Evolutionary conservation across 345 rosid species (phyloP).

Genomic region (Turnera subulata): DNA sequence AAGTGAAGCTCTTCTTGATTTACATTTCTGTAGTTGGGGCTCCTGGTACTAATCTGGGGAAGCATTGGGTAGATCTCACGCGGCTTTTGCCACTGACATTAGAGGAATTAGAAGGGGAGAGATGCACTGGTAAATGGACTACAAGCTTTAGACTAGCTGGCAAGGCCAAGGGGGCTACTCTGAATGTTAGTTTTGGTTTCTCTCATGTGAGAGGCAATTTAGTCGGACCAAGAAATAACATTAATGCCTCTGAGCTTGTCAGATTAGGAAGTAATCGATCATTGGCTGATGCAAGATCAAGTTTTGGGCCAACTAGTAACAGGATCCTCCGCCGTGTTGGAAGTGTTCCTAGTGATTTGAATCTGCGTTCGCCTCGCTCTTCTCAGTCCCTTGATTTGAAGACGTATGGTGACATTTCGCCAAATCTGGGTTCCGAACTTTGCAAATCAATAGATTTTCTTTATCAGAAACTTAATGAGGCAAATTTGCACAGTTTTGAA

Average conservation of each 20-base stretch:
- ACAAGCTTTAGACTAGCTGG: constrained; percentile 67
- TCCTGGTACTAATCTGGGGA: constrained; percentile 46
- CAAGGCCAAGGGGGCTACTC: constrained; percentile 54
- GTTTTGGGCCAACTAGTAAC: constrained; percentile 12
- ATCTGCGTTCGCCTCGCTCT: constrained; percentile 20
- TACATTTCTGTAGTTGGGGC: constrained; percentile 40
- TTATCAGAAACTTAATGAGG: constrained; percentile 58
- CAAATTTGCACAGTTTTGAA: constrained; percentile 25
- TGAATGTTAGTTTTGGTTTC: constrained; percentile 71
- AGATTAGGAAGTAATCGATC: constrained; percentile 23
- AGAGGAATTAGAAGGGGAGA: constrained; percentile 62
- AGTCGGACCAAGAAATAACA: constrained; percentile 29
- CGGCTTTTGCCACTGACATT: constrained; percentile 63
- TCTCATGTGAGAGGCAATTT: constrained; percentile 26
- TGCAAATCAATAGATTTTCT: constrained; percentile 56
- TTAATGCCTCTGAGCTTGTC: constrained; percentile 28
- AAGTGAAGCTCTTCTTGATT: constrained; percentile 52
- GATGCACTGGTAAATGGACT: constrained; percentile 60
- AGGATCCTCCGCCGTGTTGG: constrained; percentile 41
- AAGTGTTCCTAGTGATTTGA: constrained; percentile 45
- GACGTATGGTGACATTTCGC: constrained; percentile 33
- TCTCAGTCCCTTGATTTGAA: constrained; percentile 39
- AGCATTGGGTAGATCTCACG: constrained; percentile 75
- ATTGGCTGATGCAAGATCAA: constrained; percentile 5
- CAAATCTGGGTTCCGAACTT: constrained; percentile 48